Evolutionary conservation across 2,329 filamentous ascomycete species (phyloP).

Genomic region (Ophiocordyceps sinensis): DNA sequence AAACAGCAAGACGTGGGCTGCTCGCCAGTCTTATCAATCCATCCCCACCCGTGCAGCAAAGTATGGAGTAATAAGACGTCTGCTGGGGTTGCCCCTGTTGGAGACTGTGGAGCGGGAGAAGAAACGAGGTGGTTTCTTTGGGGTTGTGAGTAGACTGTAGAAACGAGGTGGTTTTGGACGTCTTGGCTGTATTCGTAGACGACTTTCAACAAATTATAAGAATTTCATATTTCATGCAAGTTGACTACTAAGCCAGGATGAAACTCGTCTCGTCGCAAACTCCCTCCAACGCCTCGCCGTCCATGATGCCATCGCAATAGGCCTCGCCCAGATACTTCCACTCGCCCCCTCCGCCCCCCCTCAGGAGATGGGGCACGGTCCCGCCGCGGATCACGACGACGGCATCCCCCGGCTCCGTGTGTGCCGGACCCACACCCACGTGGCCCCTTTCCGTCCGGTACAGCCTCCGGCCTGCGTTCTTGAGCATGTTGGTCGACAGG

Average conservation of each 20-base stretch:
- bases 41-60: too few species aligned
- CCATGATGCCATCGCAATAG: slow-evolving; percentile 20
- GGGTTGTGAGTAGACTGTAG: too few species aligned
- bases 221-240: too few species aligned
- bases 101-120: too few species aligned
- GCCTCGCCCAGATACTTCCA: slow-evolving; percentile 16
- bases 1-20: too few species aligned
- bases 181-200: too few species aligned
- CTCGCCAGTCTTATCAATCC: too few species aligned
- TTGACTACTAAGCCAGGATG: neutral
- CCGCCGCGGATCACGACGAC: slow-evolving; percentile 14
- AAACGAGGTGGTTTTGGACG: too few species aligned
- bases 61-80: too few species aligned
- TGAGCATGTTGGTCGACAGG: slow-evolving; percentile 7
- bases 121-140: too few species aligned
- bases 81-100: too few species aligned
- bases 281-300: slow-evolving; percentile 12
- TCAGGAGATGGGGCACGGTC: slow-evolving; percentile 14
- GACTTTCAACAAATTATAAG: too few species aligned
- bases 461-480: slow-evolving; percentile 8
- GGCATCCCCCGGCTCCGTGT: slow-evolving; percentile 10
- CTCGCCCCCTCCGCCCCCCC: neutral
- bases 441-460: slow-evolving; percentile 14
- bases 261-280: slow-evolving; percentile 1
- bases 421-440: slow-evolving; percentile 14